Conservation (phyloP, 1,139 yeast species). For the Pneumocystis jirovecii region DNA sequence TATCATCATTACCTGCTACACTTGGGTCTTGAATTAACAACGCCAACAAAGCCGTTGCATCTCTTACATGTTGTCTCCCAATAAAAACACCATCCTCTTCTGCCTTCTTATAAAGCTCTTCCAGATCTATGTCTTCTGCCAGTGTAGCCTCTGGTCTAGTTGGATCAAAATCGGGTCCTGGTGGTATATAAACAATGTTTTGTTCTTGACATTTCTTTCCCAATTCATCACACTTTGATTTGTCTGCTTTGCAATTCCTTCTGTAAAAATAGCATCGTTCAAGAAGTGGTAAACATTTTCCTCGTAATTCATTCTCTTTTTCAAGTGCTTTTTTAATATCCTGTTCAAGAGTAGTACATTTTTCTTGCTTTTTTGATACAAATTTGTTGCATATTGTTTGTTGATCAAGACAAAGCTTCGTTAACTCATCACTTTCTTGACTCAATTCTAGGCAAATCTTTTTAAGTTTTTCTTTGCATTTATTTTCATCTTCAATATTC, state of each 20-base stretch:
- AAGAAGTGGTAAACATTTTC: not conserved
- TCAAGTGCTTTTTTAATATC: not conserved
- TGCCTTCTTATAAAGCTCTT: not conserved
- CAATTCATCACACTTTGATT: not conserved
- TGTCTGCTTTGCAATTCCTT: not conserved
- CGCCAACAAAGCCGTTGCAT: not conserved
- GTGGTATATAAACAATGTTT: not conserved
- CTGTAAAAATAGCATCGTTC: not conserved
- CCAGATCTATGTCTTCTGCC: not conserved
- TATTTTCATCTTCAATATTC: not conserved
- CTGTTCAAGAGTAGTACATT: not conserved
- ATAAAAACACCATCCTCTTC: not conserved
- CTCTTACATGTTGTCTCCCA: not conserved
- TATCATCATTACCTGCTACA: too few relatives aligned
- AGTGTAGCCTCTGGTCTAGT: not conserved
- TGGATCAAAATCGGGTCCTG: not conserved
- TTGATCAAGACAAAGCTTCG: not conserved
- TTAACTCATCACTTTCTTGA: not conserved
- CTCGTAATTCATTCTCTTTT: not conserved
- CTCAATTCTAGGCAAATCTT: not conserved
- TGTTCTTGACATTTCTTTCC: not conserved
- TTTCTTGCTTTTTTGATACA: not conserved
- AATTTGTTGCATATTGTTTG: not conserved
- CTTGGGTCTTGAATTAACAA: not conserved
- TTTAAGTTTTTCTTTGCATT: not conserved